Evolutionary conservation across 495 filamentous ascomycete genomes (phyloP).

Genomic region (Tetracladium marchalianum): DNA sequence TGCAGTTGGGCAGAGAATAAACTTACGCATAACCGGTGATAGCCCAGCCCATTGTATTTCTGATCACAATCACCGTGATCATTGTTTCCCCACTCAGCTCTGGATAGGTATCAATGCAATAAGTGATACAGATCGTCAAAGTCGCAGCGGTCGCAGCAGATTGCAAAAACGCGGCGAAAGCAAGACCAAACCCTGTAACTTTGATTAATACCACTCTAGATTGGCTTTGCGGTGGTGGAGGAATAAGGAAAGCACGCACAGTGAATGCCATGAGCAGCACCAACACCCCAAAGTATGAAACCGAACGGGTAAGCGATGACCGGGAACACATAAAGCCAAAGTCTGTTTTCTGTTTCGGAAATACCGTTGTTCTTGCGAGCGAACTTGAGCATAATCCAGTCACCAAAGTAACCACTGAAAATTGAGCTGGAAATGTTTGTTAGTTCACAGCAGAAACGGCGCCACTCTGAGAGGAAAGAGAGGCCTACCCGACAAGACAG

Average conservation of each 20-base stretch:
- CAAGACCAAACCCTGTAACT: neutral
- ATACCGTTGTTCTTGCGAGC: constrained; percentile 42
- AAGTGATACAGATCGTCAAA: constrained; percentile 9
- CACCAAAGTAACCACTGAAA: neutral
- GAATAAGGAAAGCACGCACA: neutral
- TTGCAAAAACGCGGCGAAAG: constrained; percentile 12
- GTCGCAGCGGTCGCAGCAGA: constrained; percentile 9
- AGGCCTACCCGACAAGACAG: neutral
- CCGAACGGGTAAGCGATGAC: constrained; percentile 43
- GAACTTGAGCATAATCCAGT: constrained; percentile 1
- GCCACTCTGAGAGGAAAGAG: too few relatives aligned
- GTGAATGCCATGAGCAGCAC: constrained; percentile 34
- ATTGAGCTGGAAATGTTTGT: neutral
- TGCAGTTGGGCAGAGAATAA: too few relatives aligned
- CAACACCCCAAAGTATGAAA: constrained; percentile 56
- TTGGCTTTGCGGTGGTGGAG: too few relatives aligned
- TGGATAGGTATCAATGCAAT: constrained; percentile 4
- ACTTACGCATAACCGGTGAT: neutral
- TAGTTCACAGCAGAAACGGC: too few relatives aligned
- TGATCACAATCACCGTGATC: constrained; percentile 37
- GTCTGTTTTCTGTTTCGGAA: constrained; percentile 50
- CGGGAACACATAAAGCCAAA: constrained; percentile 49
- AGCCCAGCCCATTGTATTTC: constrained; percentile 45
- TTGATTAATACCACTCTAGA: neutral
- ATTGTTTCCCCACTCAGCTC: constrained; percentile 47